Conservation (phyloP, 2,329 filamentous ascomycete genomes). For the Ilyonectria destructans region DNA sequence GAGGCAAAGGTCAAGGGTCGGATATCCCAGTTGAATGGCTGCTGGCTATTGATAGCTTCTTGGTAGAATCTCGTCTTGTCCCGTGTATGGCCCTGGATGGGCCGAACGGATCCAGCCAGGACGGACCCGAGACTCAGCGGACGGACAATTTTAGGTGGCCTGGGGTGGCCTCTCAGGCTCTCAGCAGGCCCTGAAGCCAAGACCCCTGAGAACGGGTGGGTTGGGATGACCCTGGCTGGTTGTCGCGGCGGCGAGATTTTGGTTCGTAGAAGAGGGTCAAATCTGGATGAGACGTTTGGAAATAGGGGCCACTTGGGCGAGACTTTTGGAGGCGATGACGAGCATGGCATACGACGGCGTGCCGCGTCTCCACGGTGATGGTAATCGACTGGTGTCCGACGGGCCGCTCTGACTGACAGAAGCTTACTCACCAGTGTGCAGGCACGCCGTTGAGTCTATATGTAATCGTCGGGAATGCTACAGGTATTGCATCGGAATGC, state of each 20-base stretch:
- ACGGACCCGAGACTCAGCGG: slow-evolving; percentile 1
- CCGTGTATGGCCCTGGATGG: slow-evolving; percentile 3
- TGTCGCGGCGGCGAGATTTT: slow-evolving; percentile 32
- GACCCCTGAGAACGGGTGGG: slow-evolving; percentile 38
- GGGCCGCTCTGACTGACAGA: slow-evolving; percentile 28
- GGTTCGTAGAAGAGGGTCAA: slow-evolving; percentile 42
- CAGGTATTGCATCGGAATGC: slow-evolving; percentile 1
- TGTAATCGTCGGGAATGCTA: slow-evolving; percentile 20
- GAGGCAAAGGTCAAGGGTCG: slow-evolving; percentile 12
- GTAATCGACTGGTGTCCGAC: slow-evolving; percentile 26
- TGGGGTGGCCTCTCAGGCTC: slow-evolving; percentile 13
- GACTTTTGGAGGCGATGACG: slow-evolving; percentile 32
- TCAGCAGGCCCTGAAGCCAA: background rate
- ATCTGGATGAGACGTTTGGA: slow-evolving; percentile 38
- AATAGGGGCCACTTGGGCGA: slow-evolving; percentile 42
- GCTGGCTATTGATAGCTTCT: background rate
- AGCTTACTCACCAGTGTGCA: slow-evolving; percentile 4
- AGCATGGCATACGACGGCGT: slow-evolving; percentile 13
- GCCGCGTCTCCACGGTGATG: slow-evolving; percentile 43
- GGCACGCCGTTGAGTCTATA: slow-evolving; percentile 4
- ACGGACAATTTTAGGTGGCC: slow-evolving; percentile 5
- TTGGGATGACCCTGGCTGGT: slow-evolving; percentile 45
- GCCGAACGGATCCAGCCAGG: background rate
- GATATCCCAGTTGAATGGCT: slow-evolving; percentile 2
- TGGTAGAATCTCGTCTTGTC: background rate